Conservation (phyloP, 2,329 filamentous ascomycete species). For the Trichoderma arundinaceum region DNA sequence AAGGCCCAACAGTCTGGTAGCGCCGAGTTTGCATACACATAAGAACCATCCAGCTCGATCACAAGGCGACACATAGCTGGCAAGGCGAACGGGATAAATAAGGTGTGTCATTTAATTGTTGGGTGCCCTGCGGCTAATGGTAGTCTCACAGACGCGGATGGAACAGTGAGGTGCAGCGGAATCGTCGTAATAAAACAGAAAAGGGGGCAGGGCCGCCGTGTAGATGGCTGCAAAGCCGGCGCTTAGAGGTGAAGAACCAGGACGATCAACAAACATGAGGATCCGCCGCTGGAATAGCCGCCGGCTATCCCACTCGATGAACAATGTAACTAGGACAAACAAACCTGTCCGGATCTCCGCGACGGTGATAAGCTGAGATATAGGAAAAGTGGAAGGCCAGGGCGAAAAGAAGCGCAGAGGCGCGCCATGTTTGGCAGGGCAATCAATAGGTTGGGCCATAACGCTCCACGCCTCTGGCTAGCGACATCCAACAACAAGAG, state of each 20-base stretch:
- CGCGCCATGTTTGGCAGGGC: neutral
- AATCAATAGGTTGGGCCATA: neutral
- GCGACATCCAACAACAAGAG: neutral
- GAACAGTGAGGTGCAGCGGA: neutral
- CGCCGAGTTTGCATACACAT: conserved; percentile 40
- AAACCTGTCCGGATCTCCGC: neutral
- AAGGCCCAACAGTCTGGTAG: conserved; percentile 42
- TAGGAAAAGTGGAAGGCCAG: neutral
- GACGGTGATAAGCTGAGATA: neutral
- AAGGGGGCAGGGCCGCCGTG: neutral
- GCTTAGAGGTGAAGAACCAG: conserved; percentile 39
- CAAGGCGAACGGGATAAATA: neutral
- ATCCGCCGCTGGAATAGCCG: conserved; percentile 14
- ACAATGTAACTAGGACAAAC: neutral
- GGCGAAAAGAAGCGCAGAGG: neutral
- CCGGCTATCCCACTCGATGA: conserved; percentile 5
- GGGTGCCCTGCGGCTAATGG: conserved; percentile 29
- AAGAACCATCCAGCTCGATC: conserved; percentile 7
- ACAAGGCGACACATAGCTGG: conserved; percentile 3
- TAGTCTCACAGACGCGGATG: conserved; percentile 35
- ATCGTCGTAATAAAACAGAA: conserved; percentile 27
- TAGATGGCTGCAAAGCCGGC: conserved; percentile 33
- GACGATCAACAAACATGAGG: conserved; percentile 14
- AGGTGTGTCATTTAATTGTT: conserved; percentile 1
- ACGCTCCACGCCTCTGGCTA: neutral